These are phyloP conservation scores for Trichophyton verrucosum DNA, from an alignment of 2,329 filamentous ascomycete genomes.

Conservation along the genomic window DNA sequence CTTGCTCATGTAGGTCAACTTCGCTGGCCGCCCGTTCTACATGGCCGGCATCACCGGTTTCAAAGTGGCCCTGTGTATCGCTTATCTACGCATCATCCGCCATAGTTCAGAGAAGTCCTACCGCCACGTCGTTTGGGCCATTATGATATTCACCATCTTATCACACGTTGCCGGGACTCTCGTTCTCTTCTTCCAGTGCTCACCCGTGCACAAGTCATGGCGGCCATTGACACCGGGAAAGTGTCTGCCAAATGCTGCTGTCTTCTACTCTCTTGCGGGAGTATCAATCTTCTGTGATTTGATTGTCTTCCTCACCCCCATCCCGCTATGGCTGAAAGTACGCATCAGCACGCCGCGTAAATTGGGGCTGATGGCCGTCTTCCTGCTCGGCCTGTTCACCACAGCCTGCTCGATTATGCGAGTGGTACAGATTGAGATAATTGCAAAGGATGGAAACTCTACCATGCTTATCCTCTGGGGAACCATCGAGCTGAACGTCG, in stretches of 20 bases:
- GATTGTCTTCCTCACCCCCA: constrained; percentile 39
- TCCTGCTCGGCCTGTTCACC: constrained; percentile 43
- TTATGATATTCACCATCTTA: constrained; percentile 34
- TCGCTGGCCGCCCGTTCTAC: constrained; percentile 43
- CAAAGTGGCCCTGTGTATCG: constrained; percentile 43
- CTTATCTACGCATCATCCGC: constrained; percentile 41
- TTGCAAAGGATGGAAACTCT: constrained; percentile 42
- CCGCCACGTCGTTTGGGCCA: constrained; percentile 33
- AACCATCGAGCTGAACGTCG: constrained; percentile 46
- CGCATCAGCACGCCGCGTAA: constrained; percentile 41
- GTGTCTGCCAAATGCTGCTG: constrained; percentile 37
- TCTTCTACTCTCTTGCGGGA: constrained; percentile 41
- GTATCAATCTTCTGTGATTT: constrained; percentile 43
- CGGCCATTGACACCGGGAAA: constrained; percentile 29
- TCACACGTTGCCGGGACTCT: constrained; percentile 40
- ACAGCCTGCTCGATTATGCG: constrained; percentile 44
- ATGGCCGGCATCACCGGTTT: constrained; percentile 46
- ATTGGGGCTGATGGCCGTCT: constrained; percentile 40
- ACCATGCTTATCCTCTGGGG: constrained; percentile 47
- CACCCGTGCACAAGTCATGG: constrained; percentile 40
- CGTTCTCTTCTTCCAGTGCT: constrained; percentile 40
- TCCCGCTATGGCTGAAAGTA: constrained; percentile 39
- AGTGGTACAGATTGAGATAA: constrained; percentile 40
- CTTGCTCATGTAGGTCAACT: constrained; percentile 34
- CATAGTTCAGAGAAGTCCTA: constrained; percentile 38